A percentile compares a stretch with the other conserved stretches of the same genome.
These are phyloP conservation scores for Globisporangium nagaii DNA, from an alignment of 352 stramenopile species.

Conservation along the genomic window DNA sequence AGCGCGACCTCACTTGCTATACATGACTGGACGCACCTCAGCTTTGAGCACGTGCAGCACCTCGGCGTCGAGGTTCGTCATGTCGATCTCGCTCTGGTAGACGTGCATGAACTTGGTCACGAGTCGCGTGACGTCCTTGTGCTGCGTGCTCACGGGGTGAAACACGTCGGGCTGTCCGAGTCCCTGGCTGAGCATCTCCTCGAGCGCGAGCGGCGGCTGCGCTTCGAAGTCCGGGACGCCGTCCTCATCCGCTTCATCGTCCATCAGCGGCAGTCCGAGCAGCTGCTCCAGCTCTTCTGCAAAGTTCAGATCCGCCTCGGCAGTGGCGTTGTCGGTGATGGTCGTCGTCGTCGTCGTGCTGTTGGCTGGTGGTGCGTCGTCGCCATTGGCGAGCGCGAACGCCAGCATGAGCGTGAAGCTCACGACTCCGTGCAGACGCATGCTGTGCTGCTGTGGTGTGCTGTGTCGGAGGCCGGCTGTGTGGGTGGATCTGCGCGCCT, in stretches of 20 bases:
- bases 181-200: neutral
- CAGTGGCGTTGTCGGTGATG: neutral
- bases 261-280: neutral
- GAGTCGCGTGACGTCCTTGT: constrained; percentile 27
- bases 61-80: constrained; percentile 32
- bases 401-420: neutral
- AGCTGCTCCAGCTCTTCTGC: neutral
- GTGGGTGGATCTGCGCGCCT: neutral
- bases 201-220: neutral
- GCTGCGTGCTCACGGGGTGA: constrained; percentile 8
- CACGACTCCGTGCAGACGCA: neutral
- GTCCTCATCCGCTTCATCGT: neutral
- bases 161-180: constrained; percentile 13
- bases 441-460: neutral
- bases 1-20: too few species aligned
- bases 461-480: neutral
- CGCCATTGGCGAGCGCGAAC: neutral
- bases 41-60: constrained; percentile 48
- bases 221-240: neutral
- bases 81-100: constrained; percentile 41
- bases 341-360: neutral
- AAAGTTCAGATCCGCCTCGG: neutral
- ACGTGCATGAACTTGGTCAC: constrained; percentile 43
- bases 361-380: neutral
- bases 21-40: constrained; percentile 17